Evolutionary conservation across 257 asterid genomes (phyloP), one percentile per base, ranked within the genome.

Genomic region (Petunia secreta): DNA sequence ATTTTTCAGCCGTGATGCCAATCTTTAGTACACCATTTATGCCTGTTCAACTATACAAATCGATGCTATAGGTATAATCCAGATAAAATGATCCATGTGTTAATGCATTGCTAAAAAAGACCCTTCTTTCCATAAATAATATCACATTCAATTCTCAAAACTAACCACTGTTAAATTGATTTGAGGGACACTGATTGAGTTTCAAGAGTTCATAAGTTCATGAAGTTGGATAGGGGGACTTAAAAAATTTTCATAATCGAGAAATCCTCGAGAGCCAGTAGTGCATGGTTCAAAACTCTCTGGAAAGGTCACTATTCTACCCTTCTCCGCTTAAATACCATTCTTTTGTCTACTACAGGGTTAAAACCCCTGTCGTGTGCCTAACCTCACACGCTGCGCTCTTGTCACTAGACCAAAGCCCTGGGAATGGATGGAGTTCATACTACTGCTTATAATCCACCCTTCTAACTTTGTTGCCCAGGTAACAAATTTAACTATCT

Each of bases 1-100:
- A 50, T 73, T 73, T 50, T 64, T 41, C 15, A 34, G 14, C 81
- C 43, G 34, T 76, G 54, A 52, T 66, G 54, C 85, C 78, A 41
- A 11, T 69, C 11, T 8, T 5, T 15, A 71, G 66, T 37, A 52
- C 75, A 16, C 69, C 69, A 38, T 68, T 58, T 34, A n/a, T 64
- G 10, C 6, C 63, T 48, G 1, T 1, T 63, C 46, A 4, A 2
- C 48, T 15, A 63, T 63, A 46, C 46, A 63, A 11, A 38, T 64
- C 46, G 4, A 63, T 4, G 8, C 2, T 25, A 43, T 16, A 44
- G 76, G 4, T 1, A 69, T 43, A 69, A 73, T 25, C 44, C 78
- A 68, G 10, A 46, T 43, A 36, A 46, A 67, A 4, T 15, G 77
- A 69, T 46, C 77, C 43, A 69, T 9, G 11, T 46, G 55, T 46